These are phyloP conservation scores for Coniochaeta sp. DNA, from an alignment of 2,329 filamentous ascomycete species.

Conservation along the genomic window DNA sequence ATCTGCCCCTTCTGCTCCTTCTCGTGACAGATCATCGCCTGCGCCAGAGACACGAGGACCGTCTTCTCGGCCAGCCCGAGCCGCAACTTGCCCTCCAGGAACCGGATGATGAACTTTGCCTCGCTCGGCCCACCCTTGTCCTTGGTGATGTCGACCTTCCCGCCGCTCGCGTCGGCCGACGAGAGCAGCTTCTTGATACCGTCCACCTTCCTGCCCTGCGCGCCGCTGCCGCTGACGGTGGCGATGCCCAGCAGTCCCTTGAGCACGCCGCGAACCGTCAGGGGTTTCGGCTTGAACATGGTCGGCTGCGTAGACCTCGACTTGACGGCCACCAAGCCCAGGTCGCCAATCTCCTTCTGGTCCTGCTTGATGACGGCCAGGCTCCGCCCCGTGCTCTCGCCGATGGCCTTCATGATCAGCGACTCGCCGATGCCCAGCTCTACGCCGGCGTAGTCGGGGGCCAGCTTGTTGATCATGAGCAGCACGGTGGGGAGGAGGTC, in stretches of 20 bases:
- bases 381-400: constrained; percentile 85
- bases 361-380: constrained; percentile 87
- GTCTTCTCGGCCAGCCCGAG: constrained; percentile 89
- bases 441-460: constrained; percentile 92
- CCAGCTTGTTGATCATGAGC: constrained; percentile 97
- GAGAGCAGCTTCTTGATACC: constrained; percentile 96
- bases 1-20: constrained; percentile 61
- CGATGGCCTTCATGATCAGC: constrained; percentile 97
- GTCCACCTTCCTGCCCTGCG: constrained; percentile 85
- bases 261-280: constrained; percentile 82
- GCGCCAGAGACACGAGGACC: constrained; percentile 80
- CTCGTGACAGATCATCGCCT: constrained; percentile 83
- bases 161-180: constrained; percentile 68
- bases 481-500: constrained; percentile 85
- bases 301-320: constrained; percentile 92
- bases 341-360: constrained; percentile 92
- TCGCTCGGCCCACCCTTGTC: constrained; percentile 93
- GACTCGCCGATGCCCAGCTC: constrained; percentile 98
- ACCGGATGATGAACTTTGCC: constrained; percentile 88
- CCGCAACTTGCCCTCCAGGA: constrained; percentile 88
- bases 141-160: constrained; percentile 82
- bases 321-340: constrained; percentile 91
- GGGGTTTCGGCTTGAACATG: constrained; percentile 93
- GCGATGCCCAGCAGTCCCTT: constrained; percentile 85
- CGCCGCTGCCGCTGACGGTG: constrained; percentile 76